phyloP scores from a whole-genome alignment of 176 grass and related monocot species.

The Musa troglodytarum region DNA sequence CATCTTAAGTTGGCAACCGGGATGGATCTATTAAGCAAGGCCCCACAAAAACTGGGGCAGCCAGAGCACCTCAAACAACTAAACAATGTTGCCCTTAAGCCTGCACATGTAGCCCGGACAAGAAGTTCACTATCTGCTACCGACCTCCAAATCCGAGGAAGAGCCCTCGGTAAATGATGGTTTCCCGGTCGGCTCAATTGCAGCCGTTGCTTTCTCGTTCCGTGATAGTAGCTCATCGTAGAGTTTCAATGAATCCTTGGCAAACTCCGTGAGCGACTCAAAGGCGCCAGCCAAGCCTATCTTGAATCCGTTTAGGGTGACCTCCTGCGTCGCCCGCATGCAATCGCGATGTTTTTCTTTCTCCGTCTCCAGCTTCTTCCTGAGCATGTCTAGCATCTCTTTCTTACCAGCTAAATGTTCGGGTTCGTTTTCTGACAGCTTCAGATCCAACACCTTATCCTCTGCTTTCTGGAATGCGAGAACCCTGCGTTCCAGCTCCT shows the following conservation, averaged over 20 bases:
- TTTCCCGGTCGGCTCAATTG: constrained; percentile 27
- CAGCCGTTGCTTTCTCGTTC: constrained; percentile 19
- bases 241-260: constrained; percentile 47
- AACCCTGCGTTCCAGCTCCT: constrained; percentile 63
- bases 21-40: constrained; percentile 25
- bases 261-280: constrained; percentile 70
- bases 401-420: constrained; percentile 66
- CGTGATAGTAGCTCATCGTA: constrained; percentile 47
- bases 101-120: constrained; percentile 9
- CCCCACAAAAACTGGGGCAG: constrained; percentile 57
- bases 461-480: constrained; percentile 69
- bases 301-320: constrained; percentile 91
- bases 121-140: constrained; percentile 24
- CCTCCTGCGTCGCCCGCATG: constrained; percentile 69
- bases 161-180: constrained; percentile 21
- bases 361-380: constrained; percentile 58
- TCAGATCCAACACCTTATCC: constrained; percentile 66
- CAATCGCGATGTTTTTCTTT: constrained; percentile 61
- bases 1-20: constrained; percentile 26
- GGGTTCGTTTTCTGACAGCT: constrained; percentile 57
- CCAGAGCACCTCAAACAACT: constrained; percentile 23
- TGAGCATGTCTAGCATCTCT: constrained; percentile 46
- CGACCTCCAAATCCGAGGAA: constrained; percentile 17
- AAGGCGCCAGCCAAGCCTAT: constrained; percentile 75
- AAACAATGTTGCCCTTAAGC: constrained; percentile 1